phyloP scores from a whole-genome alignment of 495 filamentous ascomycete genomes.

The Annulohypoxylon maeteangense region DNA sequence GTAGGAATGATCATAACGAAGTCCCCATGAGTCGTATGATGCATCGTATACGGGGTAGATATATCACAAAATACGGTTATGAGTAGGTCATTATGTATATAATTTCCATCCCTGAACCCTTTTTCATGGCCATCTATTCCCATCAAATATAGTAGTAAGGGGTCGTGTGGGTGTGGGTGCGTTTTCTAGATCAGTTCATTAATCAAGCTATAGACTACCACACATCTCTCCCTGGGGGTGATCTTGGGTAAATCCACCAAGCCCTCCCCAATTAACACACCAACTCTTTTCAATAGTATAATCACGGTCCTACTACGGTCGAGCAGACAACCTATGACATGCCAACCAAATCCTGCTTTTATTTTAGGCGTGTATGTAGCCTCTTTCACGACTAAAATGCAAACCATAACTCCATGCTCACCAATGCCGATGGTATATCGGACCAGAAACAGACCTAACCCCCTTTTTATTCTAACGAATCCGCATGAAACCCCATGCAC shows the following conservation, averaged over 20 bases:
- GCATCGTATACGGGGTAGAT: not conserved
- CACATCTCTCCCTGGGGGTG: not conserved
- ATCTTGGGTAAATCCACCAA: not conserved
- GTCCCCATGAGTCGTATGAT: not conserved
- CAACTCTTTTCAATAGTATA: slow-evolving; percentile 13
- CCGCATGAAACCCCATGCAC: not conserved
- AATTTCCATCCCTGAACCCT: not conserved
- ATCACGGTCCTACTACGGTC: not conserved
- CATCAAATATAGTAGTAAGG: not conserved
- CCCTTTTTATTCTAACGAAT: not conserved
- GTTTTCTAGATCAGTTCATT: not conserved
- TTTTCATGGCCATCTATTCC: not conserved
- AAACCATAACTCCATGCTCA: slow-evolving; percentile 38
- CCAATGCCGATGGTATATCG: slow-evolving; percentile 23
- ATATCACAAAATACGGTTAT: not conserved
- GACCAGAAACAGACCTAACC: not conserved
- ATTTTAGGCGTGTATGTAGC: not conserved
- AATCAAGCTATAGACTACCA: not conserved
- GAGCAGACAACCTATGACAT: not conserved
- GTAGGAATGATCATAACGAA: not conserved
- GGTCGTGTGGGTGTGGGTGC: not conserved
- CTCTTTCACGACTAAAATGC: slow-evolving; percentile 1
- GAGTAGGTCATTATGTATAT: not conserved
- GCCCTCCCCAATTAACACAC: not conserved
- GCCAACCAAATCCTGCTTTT: not conserved